Evolutionary conservation across 2,329 filamentous ascomycete species (phyloP), one percentile per base, ranked within the genome.

Genomic region (Diaporthe vexans): DNA sequence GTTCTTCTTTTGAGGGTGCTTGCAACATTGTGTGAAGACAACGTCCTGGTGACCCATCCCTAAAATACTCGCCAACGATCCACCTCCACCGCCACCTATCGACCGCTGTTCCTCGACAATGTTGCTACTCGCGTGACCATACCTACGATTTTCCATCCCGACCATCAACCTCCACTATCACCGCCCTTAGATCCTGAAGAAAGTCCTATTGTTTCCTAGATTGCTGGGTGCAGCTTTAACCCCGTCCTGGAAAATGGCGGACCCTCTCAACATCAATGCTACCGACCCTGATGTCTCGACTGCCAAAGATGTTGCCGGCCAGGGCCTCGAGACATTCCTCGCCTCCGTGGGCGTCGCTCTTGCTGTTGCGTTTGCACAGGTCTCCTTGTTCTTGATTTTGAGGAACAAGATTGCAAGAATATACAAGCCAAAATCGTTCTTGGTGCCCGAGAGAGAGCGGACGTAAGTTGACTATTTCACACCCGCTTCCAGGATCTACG

Each of bases 361-460:
- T 61, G 83, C 90, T 24, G 83, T 94, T 72, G 94, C 94, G 75
- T 88, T 86, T 0, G 83, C 92, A 7, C 91, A 92, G 80, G 85
- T 95, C 48, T 80, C 92, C 15, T 80, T 93, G n/a, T 98, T 98
- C 81, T 82, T 95, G 9, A 79, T 97, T 1, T 85, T 98, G 56
- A 92, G 95, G 77, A 92, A 94, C 74, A 95, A 94, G 77, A 84
- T 97, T 48, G 91, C 92, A 2, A 89, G 95, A 76, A 97, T 98
- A 75, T 98, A 95, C 80, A 94, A 94, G 85, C 93, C 94, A 2
- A 92, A 95, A 82, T 96, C 95, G 6, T 97, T 94, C 78, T 89
- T 97, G 1, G 95, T 97, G 0, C 94, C 95, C 9, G 93, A 97
- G 83, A 91, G 93, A 80, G 94, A 97, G 85, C 91, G 95, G 78